Evolutionary conservation across 257 asterid genomes (phyloP).

Genomic region (Salvia splendens): DNA sequence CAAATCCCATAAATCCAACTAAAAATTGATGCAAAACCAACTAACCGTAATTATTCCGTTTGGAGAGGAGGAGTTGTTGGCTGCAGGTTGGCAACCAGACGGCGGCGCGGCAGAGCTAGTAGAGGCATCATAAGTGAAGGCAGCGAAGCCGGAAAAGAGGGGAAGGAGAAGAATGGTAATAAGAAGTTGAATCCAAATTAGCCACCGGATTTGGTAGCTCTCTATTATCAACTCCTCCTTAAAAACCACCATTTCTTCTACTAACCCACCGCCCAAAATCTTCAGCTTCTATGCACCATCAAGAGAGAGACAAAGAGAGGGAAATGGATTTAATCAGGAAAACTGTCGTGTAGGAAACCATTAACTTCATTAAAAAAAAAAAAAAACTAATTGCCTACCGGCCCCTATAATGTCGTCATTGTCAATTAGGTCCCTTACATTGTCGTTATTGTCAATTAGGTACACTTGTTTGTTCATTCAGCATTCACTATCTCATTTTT

Average conservation of each 20-base stretch:
- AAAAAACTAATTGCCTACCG: neutral
- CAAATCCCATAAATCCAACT: neutral
- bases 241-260: conserved; percentile 54
- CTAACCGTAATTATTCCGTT: conserved; percentile 38
- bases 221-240: conserved; percentile 69
- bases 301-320: too few relatives aligned
- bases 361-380: neutral
- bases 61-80: conserved; percentile 37
- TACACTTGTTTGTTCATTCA: neutral
- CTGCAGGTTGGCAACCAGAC: conserved; percentile 14
- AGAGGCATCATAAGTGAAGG: conserved; percentile 41
- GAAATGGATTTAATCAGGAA: neutral
- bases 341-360: neutral
- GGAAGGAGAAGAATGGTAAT: conserved; percentile 59
- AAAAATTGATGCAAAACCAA: neutral
- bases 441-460: neutral
- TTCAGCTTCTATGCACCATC: neutral
- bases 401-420: neutral
- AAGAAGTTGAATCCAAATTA: conserved; percentile 75
- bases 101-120: conserved; percentile 28
- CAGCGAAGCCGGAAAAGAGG: conserved; percentile 57
- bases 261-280: neutral
- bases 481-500: too few relatives aligned
- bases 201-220: conserved; percentile 65
- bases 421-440: too few relatives aligned